Evolutionary conservation across 2,329 filamentous ascomycete species (phyloP).

Genomic region (Ophiostoma perfectum): DNA sequence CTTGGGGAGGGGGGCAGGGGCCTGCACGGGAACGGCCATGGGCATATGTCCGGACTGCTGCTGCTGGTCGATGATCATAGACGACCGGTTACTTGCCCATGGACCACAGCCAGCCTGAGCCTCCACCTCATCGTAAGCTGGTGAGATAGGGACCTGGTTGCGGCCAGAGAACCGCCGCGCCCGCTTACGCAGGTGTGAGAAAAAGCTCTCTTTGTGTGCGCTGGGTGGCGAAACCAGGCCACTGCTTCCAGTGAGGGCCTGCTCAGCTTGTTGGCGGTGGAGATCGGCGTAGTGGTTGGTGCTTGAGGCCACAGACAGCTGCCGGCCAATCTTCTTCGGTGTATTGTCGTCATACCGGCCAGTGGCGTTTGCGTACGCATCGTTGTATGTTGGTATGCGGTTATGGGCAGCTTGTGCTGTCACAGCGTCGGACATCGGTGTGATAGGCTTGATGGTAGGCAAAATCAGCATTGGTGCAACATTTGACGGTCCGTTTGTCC

Average conservation of each 20-base stretch:
- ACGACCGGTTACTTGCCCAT: slow-evolving; percentile 81
- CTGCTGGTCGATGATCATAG: slow-evolving; percentile 63
- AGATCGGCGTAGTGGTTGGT: slow-evolving; percentile 89
- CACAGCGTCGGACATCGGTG: slow-evolving; percentile 89
- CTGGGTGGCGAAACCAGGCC: slow-evolving; percentile 70
- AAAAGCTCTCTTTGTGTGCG: slow-evolving; percentile 91
- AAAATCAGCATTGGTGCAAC: slow-evolving; percentile 91
- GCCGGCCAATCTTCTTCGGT: slow-evolving; percentile 87
- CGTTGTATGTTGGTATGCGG: slow-evolving; percentile 50
- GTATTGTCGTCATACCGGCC: slow-evolving; percentile 56
- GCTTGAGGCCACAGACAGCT: slow-evolving; percentile 85
- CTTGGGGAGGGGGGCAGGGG: slow-evolving; percentile 47
- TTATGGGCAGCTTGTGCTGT: slow-evolving; percentile 82
- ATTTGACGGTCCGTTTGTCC: slow-evolving; percentile 76
- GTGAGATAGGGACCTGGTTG: slow-evolving; percentile 74
- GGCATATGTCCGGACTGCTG: slow-evolving; percentile 22
- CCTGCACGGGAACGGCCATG: slow-evolving; percentile 31
- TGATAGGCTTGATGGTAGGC: slow-evolving; percentile 89
- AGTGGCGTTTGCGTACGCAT: slow-evolving; percentile 42
- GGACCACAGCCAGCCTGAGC: slow-evolving; percentile 87
- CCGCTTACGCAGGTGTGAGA: slow-evolving; percentile 91
- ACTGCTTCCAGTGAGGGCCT: slow-evolving; percentile 76
- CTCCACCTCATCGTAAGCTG: slow-evolving; percentile 79
- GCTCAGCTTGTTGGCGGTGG: slow-evolving; percentile 85
- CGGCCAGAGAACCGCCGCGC: slow-evolving; percentile 88